Base-by-base conservation (phyloP, 495 filamentous ascomycete genomes). In the Aspergillus diversus region DNA sequence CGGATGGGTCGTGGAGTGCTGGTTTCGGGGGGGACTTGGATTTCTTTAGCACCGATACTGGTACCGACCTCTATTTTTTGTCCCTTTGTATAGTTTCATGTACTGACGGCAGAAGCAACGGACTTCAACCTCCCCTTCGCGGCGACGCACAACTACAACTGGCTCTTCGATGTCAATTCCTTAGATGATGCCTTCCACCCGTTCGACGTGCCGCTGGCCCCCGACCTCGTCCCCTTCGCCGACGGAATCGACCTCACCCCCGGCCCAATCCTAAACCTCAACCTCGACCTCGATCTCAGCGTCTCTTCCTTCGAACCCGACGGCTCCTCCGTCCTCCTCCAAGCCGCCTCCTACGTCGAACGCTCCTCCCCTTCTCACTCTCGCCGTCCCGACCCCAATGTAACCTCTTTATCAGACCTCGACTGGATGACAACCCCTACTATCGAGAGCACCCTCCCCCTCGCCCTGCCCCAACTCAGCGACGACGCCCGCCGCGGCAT, bases 41-140 rank as follows among this genome's bases (percentile, higher is more conserved):
- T 58, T 63, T 66, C 17, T 71, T 75, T 59, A 69, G 61, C 16
- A 62, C 72, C 57, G 73, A 77, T 34, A 77, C 73, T 7, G 73
- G 73, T 75, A 71, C 42, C n/a, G n/a, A n/a, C n/a, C n/a, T n/a
- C n/a, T n/a, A n/a, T n/a, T n/a, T n/a, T n/a, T n/a, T n/a, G n/a
- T n/a, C n/a, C n/a, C n/a, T n/a, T n/a, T 27, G 21, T 27, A 27
- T 27, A 27, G 21, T 2, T 2, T 27, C 16, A 15, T 33, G 13
- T 31, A 11, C 7, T 33, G 16, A 46, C 15, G 4, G 47, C 16
- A 13, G 11, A 17, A 79, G 78, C 80, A 12, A 83, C 75, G 60
- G 83, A 81, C 15, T 86, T 87, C 61, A 83, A 85, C 57, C 80
- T 82, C 61, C 83, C 83, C 3, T 87, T 85, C 65, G 85, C 82